phyloP scores from a whole-genome alignment of 2,329 filamentous ascomycete species.

The Gliomastix tumulicola region DNA sequence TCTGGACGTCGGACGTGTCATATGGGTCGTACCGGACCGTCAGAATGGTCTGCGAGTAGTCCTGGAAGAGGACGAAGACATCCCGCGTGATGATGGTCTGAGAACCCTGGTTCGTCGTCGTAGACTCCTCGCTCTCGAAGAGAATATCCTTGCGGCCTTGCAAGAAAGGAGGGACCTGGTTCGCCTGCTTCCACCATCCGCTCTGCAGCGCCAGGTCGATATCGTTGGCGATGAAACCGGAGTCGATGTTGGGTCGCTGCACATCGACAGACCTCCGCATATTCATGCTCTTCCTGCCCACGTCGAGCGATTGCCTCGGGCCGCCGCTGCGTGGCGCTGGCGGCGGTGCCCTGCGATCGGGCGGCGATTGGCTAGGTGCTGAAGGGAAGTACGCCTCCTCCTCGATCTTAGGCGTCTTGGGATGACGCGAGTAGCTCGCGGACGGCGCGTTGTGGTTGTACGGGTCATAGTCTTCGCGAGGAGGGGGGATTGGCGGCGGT shows the following conservation, averaged over 20 bases:
- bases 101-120: conserved; percentile 60
- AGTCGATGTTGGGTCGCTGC: conserved; percentile 65
- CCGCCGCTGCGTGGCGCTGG: conserved; percentile 18
- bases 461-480: conserved; percentile 64
- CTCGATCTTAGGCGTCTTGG: conserved; percentile 31
- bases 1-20: conserved; percentile 62
- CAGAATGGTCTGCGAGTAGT: conserved; percentile 93
- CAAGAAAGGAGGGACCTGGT: conserved; percentile 72
- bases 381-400: conserved; percentile 41
- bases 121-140: conserved; percentile 74
- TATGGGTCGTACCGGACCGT: conserved; percentile 71
- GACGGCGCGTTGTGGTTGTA: conserved; percentile 43
- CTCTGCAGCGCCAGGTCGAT: conserved; percentile 69
- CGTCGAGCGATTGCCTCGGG: conserved; percentile 25
- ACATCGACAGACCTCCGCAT: conserved; percentile 65
- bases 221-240: conserved; percentile 81
- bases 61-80: conserved; percentile 82
- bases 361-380: conserved; percentile 33
- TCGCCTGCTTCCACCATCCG: conserved; percentile 83
- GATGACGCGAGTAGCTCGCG: conserved; percentile 22
- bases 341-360: conserved; percentile 38
- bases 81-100: conserved; percentile 70
- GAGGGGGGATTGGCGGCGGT: conserved; percentile 57
- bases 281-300: conserved; percentile 29
- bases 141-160: conserved; percentile 79